These are phyloP conservation scores for Capronia coronata DNA, from an alignment of 2,329 filamentous ascomycete genomes.

Conservation along the genomic window DNA sequence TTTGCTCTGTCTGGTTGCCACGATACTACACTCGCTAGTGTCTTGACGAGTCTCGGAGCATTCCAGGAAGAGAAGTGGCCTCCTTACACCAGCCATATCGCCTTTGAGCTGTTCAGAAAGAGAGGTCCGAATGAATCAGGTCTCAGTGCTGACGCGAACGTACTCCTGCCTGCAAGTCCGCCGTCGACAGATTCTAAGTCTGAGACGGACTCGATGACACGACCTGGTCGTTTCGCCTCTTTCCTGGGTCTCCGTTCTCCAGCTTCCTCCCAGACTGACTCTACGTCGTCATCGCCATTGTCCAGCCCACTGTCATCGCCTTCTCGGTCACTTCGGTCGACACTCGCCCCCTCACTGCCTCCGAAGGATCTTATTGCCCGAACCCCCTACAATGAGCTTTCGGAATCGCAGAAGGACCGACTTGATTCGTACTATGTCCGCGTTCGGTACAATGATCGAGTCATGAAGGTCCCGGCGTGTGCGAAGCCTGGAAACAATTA, in stretches of 20 bases:
- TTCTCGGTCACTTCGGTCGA: slow-evolving; percentile 23
- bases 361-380: slow-evolving; percentile 48
- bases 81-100: slow-evolving; percentile 85
- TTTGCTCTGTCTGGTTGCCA: slow-evolving; percentile 82
- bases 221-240: slow-evolving; percentile 25
- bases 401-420: slow-evolving; percentile 50
- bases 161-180: slow-evolving; percentile 25
- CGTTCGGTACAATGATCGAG: slow-evolving; percentile 80
- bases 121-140: slow-evolving; percentile 25
- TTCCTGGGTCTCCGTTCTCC: slow-evolving; percentile 30
- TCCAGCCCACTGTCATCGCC: slow-evolving; percentile 22
- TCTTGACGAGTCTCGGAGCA: slow-evolving; percentile 71
- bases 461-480: slow-evolving; percentile 78
- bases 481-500: slow-evolving; percentile 70
- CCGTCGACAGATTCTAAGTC: slow-evolving; percentile 32
- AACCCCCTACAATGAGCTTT: slow-evolving; percentile 52
- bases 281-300: slow-evolving; percentile 14
- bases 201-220: slow-evolving; percentile 1
- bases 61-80: slow-evolving; percentile 74
- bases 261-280: slow-evolving; percentile 19
- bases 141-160: slow-evolving; percentile 28
- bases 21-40: slow-evolving; percentile 81
- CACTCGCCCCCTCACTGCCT: slow-evolving; percentile 15
- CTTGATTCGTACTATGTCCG: slow-evolving; percentile 79
- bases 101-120: slow-evolving; percentile 78